Evolutionary conservation across 257 asterid species (phyloP).

Genomic region (Linderniella brevidens): DNA sequence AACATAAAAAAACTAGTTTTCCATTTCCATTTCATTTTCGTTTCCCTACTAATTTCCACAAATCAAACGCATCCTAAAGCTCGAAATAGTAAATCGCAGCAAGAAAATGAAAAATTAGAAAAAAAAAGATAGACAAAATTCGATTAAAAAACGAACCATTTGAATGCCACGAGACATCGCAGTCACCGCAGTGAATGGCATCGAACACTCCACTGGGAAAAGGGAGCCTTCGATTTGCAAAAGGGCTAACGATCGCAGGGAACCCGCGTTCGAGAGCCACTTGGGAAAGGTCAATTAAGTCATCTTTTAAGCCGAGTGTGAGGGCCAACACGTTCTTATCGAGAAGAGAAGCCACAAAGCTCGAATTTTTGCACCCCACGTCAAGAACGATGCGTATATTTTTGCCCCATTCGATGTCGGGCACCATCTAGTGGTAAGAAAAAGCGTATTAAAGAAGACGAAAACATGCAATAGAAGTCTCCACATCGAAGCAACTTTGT

Average conservation of each 20-base stretch:
- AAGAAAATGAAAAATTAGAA: too few species aligned
- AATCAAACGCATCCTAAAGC: too few species aligned
- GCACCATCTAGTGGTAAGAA: constrained; percentile 52
- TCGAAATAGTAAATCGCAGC: too few species aligned
- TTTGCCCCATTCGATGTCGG: constrained; percentile 96
- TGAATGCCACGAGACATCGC: constrained; percentile 71
- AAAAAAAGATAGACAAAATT: constrained; percentile 9
- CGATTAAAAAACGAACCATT: constrained; percentile 33
- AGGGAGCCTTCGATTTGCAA: constrained; percentile 59
- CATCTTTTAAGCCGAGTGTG: constrained; percentile 78
- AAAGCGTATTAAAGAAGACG: neutral
- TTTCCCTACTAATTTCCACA: too few species aligned
- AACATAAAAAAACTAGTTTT: too few species aligned
- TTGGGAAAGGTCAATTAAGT: constrained; percentile 74
- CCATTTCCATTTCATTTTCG: too few species aligned
- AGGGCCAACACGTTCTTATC: constrained; percentile 65
- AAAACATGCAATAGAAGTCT: neutral
- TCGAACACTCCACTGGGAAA: constrained; percentile 95
- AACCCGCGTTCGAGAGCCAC: constrained; percentile 89
- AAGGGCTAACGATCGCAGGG: constrained; percentile 69
- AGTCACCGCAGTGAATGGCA: constrained; percentile 73
- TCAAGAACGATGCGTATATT: constrained; percentile 75
- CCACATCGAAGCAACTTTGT: neutral
- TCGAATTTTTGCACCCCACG: constrained; percentile 80
- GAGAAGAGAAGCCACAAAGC: constrained; percentile 56